Base-by-base conservation (phyloP, 306 rosid genomes). In the Begonia fuchsioides region DNA sequence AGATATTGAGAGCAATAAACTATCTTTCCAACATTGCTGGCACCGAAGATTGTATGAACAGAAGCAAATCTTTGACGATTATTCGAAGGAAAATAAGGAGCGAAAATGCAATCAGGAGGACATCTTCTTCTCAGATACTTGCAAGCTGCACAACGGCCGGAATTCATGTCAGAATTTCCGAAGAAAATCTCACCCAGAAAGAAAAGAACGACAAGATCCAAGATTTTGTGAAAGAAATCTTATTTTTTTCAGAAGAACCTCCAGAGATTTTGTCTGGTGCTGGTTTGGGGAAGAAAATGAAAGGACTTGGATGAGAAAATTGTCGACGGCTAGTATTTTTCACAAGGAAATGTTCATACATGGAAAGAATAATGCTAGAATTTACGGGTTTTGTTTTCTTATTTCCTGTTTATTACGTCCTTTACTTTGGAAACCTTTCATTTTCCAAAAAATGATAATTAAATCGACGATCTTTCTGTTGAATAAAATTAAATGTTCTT, bases 1-100 rank as follows among this genome's bases (percentile, higher is more conserved):
- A 26, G 35, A 5, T 26, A 26, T 2, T 26, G 10, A 8, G 50
- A 8, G 44, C 12, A 3, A 52, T 11, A 3, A 26, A 12, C 14
- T 0, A 81, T 68, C 60, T 70, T 81, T 32, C 72, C 80, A n/a
- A 84, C 85, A 52, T 82, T 81, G 65, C 72, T 72, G 38, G 83
- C 77, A 64, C 95, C 95, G 60, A 72, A 81, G 35, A 84, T 79
- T 71, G 54, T 64, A 38, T 90, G 94, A 65, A 84, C 93, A 46
- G 11, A 55, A 15, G 80, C 61, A 69, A 84, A 84, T 76, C 74
- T 81, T 74, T 78, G 71, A 69, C 83, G 87, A 68, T 84, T 70
- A 43, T 74, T 70, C 10, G 84, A 53, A 51, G 95, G 84, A 38
- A 84, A 88, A 56, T 66, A 72, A 10, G 84, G 80, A 65, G 78